A percentile compares a stretch with the other conserved stretches of the same genome.
Evolutionary conservation across 129 eudicot genomes (phyloP).

Genomic region (Flaveria bidentis): DNA sequence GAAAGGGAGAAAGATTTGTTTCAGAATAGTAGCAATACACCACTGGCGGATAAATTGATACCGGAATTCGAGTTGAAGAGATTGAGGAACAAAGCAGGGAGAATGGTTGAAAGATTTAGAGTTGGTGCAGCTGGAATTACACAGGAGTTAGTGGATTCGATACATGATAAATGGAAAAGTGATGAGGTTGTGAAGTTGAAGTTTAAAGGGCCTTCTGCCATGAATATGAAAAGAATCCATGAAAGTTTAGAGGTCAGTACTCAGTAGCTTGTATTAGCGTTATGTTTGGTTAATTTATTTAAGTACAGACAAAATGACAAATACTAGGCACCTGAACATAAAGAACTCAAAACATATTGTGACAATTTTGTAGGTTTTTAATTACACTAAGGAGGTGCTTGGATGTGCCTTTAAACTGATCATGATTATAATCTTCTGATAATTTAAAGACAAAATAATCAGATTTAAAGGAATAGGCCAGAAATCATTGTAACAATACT

Average conservation of each 20-base stretch:
- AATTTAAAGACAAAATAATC: neutral
- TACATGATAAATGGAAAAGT: slow-evolving; percentile 76
- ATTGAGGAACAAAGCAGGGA: slow-evolving; percentile 75
- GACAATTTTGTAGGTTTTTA: slow-evolving; percentile 13
- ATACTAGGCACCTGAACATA: neutral
- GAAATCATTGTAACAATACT: neutral
- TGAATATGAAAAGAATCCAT: slow-evolving; percentile 82
- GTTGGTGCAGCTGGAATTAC: slow-evolving; percentile 87
- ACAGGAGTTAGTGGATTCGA: slow-evolving; percentile 66
- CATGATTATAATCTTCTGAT: neutral
- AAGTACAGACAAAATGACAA: no score
- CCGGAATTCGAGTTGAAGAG: slow-evolving; percentile 86
- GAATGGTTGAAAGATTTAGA: slow-evolving; percentile 82
- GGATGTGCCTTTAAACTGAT: slow-evolving; percentile 3
- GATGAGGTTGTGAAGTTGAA: slow-evolving; percentile 89
- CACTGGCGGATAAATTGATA: slow-evolving; percentile 67
- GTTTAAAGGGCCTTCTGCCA: slow-evolving; percentile 78
- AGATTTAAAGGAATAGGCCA: neutral
- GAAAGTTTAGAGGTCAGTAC: slow-evolving; percentile 89
- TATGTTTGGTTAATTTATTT: no score
- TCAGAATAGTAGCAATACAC: slow-evolving; percentile 51
- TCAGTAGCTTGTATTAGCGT: slow-evolving; percentile 28
- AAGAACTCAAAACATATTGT: neutral
- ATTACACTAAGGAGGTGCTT: neutral
- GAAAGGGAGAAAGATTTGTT: slow-evolving; percentile 33